Conservation (phyloP, 352 stramenopile genomes). For the Globisporangium okanoganense region DNA sequence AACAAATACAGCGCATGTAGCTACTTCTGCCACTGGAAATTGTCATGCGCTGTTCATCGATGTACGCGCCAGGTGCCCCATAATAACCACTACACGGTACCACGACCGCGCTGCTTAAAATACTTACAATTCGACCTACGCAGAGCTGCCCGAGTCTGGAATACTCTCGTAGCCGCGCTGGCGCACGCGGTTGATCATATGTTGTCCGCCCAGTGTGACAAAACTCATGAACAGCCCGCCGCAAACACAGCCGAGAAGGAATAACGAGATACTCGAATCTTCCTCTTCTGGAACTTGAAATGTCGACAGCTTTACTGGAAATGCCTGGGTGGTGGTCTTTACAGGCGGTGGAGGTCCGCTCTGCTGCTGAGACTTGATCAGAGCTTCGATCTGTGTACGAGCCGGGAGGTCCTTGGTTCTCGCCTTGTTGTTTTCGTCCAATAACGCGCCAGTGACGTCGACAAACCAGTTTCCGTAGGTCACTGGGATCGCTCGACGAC, state of each 20-base stretch:
- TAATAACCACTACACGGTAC: too few species aligned
- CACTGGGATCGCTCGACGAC: slow-evolving; percentile 48
- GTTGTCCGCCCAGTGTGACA: not conserved
- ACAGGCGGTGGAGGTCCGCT: slow-evolving; percentile 3
- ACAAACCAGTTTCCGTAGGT: slow-evolving; percentile 66
- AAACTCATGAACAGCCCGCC: not conserved
- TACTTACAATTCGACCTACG: too few species aligned
- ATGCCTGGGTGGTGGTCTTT: not conserved
- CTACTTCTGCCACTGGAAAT: too few species aligned
- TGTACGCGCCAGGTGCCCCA: too few species aligned
- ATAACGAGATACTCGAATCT: not conserved
- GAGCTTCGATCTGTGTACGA: slow-evolving; percentile 37
- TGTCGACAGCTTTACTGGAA: not conserved
- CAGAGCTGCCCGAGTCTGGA: not conserved
- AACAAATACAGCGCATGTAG: too few species aligned
- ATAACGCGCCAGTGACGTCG: slow-evolving; percentile 43
- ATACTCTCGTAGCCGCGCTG: not conserved
- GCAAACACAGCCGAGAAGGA: not conserved
- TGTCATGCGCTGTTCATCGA: too few species aligned
- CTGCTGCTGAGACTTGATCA: slow-evolving; percentile 3
- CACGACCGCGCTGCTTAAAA: too few species aligned
- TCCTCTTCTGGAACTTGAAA: not conserved
- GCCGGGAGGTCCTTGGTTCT: slow-evolving; percentile 60
- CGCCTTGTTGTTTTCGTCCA: slow-evolving; percentile 32
- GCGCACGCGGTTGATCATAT: not conserved